Conservation (phyloP, 768 basidiomycete genomes). For the Pulveroboletus sp. region DNA sequence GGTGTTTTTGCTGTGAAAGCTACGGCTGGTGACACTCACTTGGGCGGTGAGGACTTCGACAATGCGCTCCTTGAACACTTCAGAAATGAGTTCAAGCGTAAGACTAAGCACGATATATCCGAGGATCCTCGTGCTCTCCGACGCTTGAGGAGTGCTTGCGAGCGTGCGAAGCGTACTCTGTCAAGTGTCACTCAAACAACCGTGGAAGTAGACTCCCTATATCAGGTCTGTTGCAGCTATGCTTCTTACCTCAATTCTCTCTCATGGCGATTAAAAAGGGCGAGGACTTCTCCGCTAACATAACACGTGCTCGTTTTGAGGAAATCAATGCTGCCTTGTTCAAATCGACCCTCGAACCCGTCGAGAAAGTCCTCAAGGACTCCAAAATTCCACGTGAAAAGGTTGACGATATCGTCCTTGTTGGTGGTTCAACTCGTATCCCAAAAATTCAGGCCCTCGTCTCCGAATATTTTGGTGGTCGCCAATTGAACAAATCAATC, state of each 20-base stretch:
- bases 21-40: constrained; percentile 97
- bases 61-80: constrained; percentile 97
- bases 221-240: constrained; percentile 53
- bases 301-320: constrained; percentile 99
- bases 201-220: constrained; percentile 98
- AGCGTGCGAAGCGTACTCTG: constrained; percentile 98
- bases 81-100: constrained; percentile 99
- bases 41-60: constrained; percentile 99
- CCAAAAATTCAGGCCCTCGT: constrained; percentile 98
- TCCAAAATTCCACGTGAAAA: constrained; percentile 96
- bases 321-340: constrained; percentile 95
- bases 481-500: constrained; percentile 99
- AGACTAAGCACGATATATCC: constrained; percentile 95
- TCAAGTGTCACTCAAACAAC: constrained; percentile 99
- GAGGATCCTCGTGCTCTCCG: constrained; percentile 95
- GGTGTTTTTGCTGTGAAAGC: constrained; percentile 99
- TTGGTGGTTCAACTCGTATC: constrained; percentile 99
- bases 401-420: constrained; percentile 99
- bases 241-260: neutral
- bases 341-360: constrained; percentile 97
- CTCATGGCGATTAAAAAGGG: constrained; percentile 47
- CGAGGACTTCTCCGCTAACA: constrained; percentile 97
- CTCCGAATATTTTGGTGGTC: constrained; percentile 97
- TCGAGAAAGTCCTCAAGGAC: constrained; percentile 99
- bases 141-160: constrained; percentile 94